Evolutionary conservation across 2,329 filamentous ascomycete species (phyloP), one percentile per base, ranked within the genome.

Genomic region (Neospermospora avenae): DNA sequence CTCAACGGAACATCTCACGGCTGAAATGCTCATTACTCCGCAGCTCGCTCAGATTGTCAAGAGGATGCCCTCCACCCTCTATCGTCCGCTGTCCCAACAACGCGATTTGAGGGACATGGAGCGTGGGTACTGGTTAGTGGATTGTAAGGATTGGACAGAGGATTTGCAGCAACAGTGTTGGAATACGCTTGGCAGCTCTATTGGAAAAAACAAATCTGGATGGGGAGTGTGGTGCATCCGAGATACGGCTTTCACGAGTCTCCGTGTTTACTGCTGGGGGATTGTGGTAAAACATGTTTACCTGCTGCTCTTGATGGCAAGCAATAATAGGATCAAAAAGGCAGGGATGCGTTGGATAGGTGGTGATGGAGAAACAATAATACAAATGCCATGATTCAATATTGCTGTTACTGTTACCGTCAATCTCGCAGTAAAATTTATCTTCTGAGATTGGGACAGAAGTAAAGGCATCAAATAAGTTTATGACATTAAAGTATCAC

Each of bases 211-310:
- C 0, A 75, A 78, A 22, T 81, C 83, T 0, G 88, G 88, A 3
- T 91, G 88, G 88, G 85, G 86, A 3, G 79, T 88, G 1, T 85
- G 82, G 76, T 85, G 83, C 65, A 73, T 71, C 14, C 75, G 84
- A 25, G 77, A 79, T 54, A 63, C 65, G 8, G 61, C 65, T 35
- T 73, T 70, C 11, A 75, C 78, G 59, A 73, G 65, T 1, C 72
- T 96, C 1, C 81, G 85, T 35, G 73, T 93, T 1, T 95, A 89
- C 71, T 90, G 90, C 69, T 96, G 90, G 87, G 92, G 89, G 0
- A 82, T 87, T 63, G 77, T 91, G 0, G 84, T 84, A 0, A 81
- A 84, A 57, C 87, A 96, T 68, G 80, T 90, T 35, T 96, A 91
- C 72, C 74, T 95, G 3, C 72, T 93, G 41, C 74, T 96, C 0